Evolutionary conservation across 2,329 filamentous ascomycete genomes (phyloP).

Genomic region (Sporothrix humicola): DNA sequence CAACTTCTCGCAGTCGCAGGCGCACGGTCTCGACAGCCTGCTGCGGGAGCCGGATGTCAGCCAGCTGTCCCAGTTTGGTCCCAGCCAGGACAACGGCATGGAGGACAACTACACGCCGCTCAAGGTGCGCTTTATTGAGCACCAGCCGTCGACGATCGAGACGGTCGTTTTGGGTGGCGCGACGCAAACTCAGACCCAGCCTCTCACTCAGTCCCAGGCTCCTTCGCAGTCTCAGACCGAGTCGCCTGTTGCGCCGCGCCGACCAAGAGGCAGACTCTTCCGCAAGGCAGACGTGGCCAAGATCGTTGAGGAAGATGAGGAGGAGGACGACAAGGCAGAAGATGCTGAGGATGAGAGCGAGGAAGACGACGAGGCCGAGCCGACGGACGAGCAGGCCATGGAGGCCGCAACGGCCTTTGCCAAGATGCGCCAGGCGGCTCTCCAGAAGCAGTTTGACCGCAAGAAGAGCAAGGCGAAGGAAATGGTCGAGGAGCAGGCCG

Average conservation of each 20-base stretch:
- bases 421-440: constrained; percentile 45
- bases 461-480: constrained; percentile 86
- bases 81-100: constrained; percentile 82
- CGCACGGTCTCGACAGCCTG: constrained; percentile 63
- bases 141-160: constrained; percentile 71
- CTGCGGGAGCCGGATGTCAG: constrained; percentile 56
- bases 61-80: constrained; percentile 73
- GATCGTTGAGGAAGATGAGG: constrained; percentile 47
- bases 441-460: constrained; percentile 67
- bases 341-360: constrained; percentile 49
- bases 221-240: constrained; percentile 39
- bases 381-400: constrained; percentile 38
- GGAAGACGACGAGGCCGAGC: constrained; percentile 24
- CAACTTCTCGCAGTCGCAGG: constrained; percentile 65
- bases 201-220: constrained; percentile 35
- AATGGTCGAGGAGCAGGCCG: constrained; percentile 90
- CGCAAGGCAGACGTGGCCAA: constrained; percentile 50
- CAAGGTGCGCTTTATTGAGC: constrained; percentile 67
- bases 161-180: constrained; percentile 63
- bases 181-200: neutral
- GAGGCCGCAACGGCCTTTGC: constrained; percentile 46
- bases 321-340: constrained; percentile 38
- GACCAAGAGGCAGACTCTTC: constrained; percentile 62
- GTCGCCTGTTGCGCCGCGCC: constrained; percentile 50
- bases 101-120: constrained; percentile 71